Conservation (phyloP, 2,329 filamentous ascomycete genomes). For the Westerdykella sp. region DNA sequence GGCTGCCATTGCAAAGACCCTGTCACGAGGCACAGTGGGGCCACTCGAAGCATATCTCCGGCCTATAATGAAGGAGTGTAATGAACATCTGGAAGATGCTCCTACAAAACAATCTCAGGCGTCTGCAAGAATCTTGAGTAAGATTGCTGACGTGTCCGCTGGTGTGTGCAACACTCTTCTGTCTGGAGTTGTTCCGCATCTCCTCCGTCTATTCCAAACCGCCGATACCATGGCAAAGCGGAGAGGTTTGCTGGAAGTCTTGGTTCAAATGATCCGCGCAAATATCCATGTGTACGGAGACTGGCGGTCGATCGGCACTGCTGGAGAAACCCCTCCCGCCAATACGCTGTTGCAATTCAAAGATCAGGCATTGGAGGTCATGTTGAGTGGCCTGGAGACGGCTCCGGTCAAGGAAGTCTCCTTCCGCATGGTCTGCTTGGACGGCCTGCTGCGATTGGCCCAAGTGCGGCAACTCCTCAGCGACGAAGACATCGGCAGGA, state of each 20-base stretch:
- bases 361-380: constrained; percentile 38
- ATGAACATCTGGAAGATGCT: constrained; percentile 61
- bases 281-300: constrained; percentile 52
- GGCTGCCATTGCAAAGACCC: constrained; percentile 49
- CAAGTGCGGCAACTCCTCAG: constrained; percentile 38
- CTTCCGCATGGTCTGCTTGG: constrained; percentile 42
- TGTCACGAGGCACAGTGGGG: constrained; percentile 47
- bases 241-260: constrained; percentile 55
- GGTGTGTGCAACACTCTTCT: constrained; percentile 51
- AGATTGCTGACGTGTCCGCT: constrained; percentile 50
- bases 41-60: constrained; percentile 50
- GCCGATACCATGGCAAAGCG: constrained; percentile 58
- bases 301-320: constrained; percentile 44
- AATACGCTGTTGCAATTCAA: constrained; percentile 39
- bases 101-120: constrained; percentile 63
- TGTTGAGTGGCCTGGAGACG: constrained; percentile 40
- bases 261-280: constrained; percentile 54
- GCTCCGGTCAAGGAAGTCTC: constrained; percentile 46
- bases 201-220: constrained; percentile 56
- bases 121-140: constrained; percentile 54
- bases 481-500: constrained; percentile 40
- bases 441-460: constrained; percentile 41
- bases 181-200: constrained; percentile 50
- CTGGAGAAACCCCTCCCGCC: constrained; percentile 20
- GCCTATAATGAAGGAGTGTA: constrained; percentile 60